Conservation (phyloP, 1,139 yeast genomes). For the Scheffersomyces stambukii region DNA sequence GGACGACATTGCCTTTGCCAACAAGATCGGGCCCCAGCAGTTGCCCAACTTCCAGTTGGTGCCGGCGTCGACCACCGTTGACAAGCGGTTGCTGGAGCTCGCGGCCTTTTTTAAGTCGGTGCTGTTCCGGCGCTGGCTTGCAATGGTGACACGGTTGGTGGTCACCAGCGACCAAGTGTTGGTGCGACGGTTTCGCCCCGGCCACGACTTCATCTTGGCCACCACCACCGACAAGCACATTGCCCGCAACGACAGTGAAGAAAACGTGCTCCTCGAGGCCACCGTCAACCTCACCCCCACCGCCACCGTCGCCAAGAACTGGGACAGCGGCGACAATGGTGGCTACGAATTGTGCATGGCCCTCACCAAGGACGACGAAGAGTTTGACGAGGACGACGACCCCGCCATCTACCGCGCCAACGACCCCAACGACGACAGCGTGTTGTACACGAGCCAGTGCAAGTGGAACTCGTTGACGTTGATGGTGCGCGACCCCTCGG, state of each 20-base stretch:
- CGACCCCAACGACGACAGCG: constrained; percentile 69
- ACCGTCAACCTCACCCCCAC: constrained; percentile 78
- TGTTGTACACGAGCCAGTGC: constrained; percentile 76
- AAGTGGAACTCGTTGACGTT: constrained; percentile 76
- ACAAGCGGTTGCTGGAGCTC: constrained; percentile 45
- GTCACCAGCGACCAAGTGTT: constrained; percentile 66
- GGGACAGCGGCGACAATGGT: constrained; percentile 87
- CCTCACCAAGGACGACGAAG: constrained; percentile 43
- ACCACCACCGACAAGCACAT: constrained; percentile 58
- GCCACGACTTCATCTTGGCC: constrained; percentile 89
- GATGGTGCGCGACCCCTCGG: constrained; percentile 78
- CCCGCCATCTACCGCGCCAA: constrained; percentile 55
- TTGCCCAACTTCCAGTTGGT: constrained; percentile 48
- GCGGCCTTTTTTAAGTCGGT: constrained; percentile 55
- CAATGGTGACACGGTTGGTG: constrained; percentile 56
- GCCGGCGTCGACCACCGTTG: constrained; percentile 1
- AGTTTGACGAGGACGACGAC: constrained; percentile 47
- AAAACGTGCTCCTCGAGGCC: constrained; percentile 59
- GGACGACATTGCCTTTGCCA: constrained; percentile 18
- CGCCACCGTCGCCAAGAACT: constrained; percentile 46
- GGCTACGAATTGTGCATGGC: constrained; percentile 93
- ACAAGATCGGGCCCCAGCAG: constrained; percentile 45
- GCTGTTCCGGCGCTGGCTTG: constrained; percentile 69
- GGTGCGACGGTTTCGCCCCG: constrained; percentile 89
- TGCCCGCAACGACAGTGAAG: constrained; percentile 30